A percentile compares a stretch with the other conserved stretches of the same genome.
Evolutionary conservation across 768 basidiomycete species (phyloP).

Genomic region (Sistotremastrum suecicum): DNA sequence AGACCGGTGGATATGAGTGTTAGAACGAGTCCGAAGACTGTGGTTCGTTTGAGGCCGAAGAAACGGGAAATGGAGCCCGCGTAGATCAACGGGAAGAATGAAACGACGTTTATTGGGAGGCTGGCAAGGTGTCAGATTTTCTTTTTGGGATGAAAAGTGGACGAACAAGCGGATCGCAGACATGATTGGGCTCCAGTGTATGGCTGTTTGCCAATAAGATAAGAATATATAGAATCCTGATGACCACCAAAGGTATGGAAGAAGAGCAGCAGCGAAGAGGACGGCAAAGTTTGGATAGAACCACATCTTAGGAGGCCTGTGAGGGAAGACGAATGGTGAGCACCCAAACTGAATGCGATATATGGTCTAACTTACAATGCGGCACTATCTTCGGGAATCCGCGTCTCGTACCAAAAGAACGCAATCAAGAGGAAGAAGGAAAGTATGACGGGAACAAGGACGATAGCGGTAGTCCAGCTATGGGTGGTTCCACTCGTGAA

Average conservation of each 20-base stretch:
- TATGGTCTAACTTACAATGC: conserved; percentile 21
- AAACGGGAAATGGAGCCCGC: conserved; percentile 13
- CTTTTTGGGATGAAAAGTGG: too few relatives aligned
- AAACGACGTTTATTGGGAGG: conserved; percentile 22
- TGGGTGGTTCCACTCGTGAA: conserved; percentile 1
- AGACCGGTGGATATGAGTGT: conserved; percentile 21
- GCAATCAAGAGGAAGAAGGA: conserved; percentile 23
- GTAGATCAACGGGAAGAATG: conserved; percentile 21
- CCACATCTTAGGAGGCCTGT: neutral
- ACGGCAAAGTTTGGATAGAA: conserved; percentile 1
- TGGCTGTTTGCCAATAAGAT: neutral
- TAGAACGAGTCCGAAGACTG: conserved; percentile 26
- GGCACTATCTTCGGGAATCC: conserved; percentile 25
- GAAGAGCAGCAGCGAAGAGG: conserved; percentile 1
- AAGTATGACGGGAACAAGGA: conserved; percentile 15
- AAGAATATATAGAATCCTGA: neutral
- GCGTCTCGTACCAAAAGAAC: conserved; percentile 40
- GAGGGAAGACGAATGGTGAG: too few relatives aligned
- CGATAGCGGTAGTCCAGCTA: conserved; percentile 1
- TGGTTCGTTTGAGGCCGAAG: conserved; percentile 28
- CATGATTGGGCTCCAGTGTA: too few relatives aligned
- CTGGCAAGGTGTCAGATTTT: neutral
- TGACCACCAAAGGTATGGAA: conserved; percentile 3
- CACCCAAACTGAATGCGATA: too few relatives aligned
- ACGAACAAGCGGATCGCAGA: too few relatives aligned